Evolutionary conservation across 371 early-diverging fungal genomes (phyloP).

Genomic region (Cokeromyces recurvatus): DNA sequence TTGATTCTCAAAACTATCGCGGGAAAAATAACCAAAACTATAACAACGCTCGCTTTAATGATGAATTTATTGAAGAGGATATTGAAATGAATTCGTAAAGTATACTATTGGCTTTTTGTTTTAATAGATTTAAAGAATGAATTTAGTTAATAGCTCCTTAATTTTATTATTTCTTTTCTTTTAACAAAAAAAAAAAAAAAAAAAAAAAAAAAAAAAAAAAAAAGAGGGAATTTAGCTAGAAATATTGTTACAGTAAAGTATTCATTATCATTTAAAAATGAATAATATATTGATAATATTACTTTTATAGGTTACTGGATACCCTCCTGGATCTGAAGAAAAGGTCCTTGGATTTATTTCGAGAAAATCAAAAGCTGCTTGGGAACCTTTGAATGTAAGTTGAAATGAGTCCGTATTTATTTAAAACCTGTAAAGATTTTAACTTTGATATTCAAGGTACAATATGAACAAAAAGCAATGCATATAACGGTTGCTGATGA

Average conservation of each 20-base stretch:
- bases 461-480: slow-evolving; percentile 11
- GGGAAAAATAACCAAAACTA: slow-evolving; percentile 6
- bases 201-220: neutral
- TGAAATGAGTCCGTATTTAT: too few relatives aligned
- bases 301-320: slow-evolving; percentile 26
- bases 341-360: slow-evolving; percentile 31
- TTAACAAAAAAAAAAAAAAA: slow-evolving; percentile 1
- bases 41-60: slow-evolving; percentile 16
- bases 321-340: slow-evolving; percentile 29
- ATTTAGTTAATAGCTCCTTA: neutral
- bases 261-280: neutral
- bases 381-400: slow-evolving; percentile 35
- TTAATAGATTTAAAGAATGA: neutral
- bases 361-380: slow-evolving; percentile 30
- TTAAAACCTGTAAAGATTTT: too few relatives aligned
- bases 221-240: slow-evolving; percentile 7
- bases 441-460: too few relatives aligned
- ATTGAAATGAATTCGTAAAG: slow-evolving; percentile 29
- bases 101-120: neutral
- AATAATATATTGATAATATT: neutral
- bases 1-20: slow-evolving; percentile 9
- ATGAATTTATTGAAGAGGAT: slow-evolving; percentile 36
- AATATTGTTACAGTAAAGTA: slow-evolving; percentile 16
- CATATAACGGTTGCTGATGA: slow-evolving; percentile 24
- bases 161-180: neutral